Evolutionary conservation across 352 stramenopile species (phyloP).

Genomic region (Phytophthora europaea): DNA sequence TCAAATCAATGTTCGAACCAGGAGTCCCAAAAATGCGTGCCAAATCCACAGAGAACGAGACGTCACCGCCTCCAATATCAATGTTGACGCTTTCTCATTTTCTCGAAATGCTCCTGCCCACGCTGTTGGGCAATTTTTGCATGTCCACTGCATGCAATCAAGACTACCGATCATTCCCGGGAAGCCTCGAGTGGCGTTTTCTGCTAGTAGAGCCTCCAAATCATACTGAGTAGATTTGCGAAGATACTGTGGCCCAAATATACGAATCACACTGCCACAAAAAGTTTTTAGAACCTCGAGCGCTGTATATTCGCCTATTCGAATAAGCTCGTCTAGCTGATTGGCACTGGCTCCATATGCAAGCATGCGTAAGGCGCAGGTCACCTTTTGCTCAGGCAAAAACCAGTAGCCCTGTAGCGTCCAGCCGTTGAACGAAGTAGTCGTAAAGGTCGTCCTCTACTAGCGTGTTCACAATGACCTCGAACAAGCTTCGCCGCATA

Average conservation of each 20-base stretch:
- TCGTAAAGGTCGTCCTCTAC: background rate
- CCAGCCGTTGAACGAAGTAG: background rate
- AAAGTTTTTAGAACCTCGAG: background rate
- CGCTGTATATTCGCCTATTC: constrained; percentile 7
- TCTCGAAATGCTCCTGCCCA: constrained; percentile 12
- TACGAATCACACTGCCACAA: background rate
- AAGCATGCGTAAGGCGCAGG: background rate
- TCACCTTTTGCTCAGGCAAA: background rate
- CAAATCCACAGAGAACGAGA: too few species aligned
- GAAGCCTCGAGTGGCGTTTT: background rate
- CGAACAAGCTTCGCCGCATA: too few species aligned
- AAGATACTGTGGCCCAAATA: constrained; percentile 8
- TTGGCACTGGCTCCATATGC: background rate
- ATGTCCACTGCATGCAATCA: constrained; percentile 17
- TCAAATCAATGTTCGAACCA: too few species aligned
- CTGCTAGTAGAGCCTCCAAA: background rate
- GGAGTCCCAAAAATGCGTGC: too few species aligned
- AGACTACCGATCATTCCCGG: constrained; percentile 18
- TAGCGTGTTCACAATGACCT: too few species aligned
- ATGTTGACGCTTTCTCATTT: too few species aligned
- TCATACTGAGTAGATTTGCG: background rate
- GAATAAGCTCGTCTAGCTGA: constrained; percentile 5
- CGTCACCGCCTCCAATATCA: too few species aligned
- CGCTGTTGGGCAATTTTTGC: constrained; percentile 17
- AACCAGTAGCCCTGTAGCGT: background rate